These are phyloP conservation scores for Stachybotrys chlorohalonatus DNA, from an alignment of 2,329 filamentous ascomycete species.

Conservation along the genomic window DNA sequence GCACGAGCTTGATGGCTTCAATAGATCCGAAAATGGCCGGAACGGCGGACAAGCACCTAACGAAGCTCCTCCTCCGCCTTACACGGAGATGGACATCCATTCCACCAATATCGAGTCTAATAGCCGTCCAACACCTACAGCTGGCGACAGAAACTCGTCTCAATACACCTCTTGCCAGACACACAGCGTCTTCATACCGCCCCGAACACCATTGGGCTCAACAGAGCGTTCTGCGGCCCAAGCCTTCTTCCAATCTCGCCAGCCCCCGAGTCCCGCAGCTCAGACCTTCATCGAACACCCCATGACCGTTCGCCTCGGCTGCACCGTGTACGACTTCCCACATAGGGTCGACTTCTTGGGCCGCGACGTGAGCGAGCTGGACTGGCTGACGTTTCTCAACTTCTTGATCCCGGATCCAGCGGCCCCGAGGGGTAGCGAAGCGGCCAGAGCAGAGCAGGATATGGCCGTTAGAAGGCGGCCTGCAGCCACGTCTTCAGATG, in stretches of 20 bases:
- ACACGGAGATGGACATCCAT: slow-evolving; percentile 48
- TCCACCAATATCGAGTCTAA: slow-evolving; percentile 18
- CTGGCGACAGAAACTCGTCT: too few relatives aligned
- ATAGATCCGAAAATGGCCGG: not conserved
- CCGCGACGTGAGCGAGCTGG: slow-evolving; percentile 38
- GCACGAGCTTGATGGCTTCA: not conserved
- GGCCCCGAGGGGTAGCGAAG: slow-evolving; percentile 29
- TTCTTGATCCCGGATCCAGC: slow-evolving; percentile 42
- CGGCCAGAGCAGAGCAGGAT: slow-evolving; percentile 14
- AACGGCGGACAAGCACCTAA: slow-evolving; percentile 9
- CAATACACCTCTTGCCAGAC: not conserved
- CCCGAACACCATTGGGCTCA: too few relatives aligned
- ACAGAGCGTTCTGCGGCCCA: not conserved
- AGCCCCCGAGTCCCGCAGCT: slow-evolving; percentile 9
- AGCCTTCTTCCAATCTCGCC: slow-evolving; percentile 11
- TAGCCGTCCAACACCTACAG: not conserved
- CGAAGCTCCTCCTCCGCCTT: slow-evolving; percentile 44
- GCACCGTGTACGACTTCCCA: slow-evolving; percentile 33
- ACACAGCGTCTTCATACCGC: not conserved
- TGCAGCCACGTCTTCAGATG: not conserved
- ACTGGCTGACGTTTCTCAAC: slow-evolving; percentile 53
- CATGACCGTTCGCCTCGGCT: slow-evolving; percentile 23
- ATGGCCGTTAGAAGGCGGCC: not conserved
- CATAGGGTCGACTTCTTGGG: slow-evolving; percentile 26
- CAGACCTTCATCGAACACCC: slow-evolving; percentile 20